A percentile compares a stretch with the other conserved stretches of the same genome.
Conservation (phyloP, 495 filamentous ascomycete species). For the Annulohypoxylon moriforme region DNA sequence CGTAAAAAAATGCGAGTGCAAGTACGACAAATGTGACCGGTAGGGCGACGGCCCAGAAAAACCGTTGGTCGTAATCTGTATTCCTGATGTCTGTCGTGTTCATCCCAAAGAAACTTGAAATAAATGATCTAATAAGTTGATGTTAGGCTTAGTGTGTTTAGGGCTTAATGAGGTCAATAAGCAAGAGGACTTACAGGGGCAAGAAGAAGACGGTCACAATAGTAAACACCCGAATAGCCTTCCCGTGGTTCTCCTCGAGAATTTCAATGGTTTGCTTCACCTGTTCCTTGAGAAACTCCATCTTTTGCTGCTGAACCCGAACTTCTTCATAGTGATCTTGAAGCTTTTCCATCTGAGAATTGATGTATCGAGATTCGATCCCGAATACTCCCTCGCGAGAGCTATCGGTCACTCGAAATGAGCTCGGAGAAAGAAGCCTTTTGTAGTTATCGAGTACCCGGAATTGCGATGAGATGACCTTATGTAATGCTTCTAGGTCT, state of each 20-base stretch:
- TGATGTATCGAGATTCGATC: not conserved
- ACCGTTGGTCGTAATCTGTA: constrained; percentile 1
- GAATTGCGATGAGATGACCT: not conserved
- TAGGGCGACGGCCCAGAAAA: not conserved
- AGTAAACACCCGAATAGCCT: constrained; percentile 4
- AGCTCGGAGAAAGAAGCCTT: constrained; percentile 4
- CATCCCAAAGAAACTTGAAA: constrained; percentile 14
- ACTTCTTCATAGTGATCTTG: not conserved
- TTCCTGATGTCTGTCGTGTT: constrained; percentile 8
- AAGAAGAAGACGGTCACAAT: constrained; percentile 9
- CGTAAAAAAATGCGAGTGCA: constrained; percentile 4
- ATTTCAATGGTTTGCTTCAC: constrained; percentile 8
- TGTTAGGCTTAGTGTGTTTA: not conserved
- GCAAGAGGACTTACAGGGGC: not conserved
- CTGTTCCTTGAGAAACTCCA: constrained; percentile 6
- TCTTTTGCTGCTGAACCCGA: not conserved
- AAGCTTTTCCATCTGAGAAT: constrained; percentile 1
- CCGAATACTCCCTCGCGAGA: not conserved
- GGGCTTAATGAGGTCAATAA: too few species aligned
- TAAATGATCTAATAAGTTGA: not conserved
- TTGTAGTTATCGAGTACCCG: not conserved
- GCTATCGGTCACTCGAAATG: not conserved
- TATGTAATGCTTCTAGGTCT: not conserved
- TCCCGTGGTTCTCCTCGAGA: constrained; percentile 4
- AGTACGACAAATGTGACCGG: constrained; percentile 7